phyloP scores from a whole-genome alignment of 2,329 filamentous ascomycete genomes.

The Macrophomina tecta region DNA sequence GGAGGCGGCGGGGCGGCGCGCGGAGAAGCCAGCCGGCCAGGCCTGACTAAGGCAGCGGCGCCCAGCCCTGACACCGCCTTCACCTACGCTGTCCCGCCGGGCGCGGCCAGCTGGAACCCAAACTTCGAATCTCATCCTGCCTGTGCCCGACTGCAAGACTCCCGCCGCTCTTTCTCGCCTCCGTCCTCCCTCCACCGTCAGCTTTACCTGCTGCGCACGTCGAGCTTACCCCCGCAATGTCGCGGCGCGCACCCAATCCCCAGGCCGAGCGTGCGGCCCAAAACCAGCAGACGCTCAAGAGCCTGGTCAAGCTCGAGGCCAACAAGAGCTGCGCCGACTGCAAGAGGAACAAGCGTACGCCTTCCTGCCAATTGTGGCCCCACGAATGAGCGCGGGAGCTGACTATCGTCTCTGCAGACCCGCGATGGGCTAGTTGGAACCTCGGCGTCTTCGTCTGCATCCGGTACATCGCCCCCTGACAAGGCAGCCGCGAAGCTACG shows the following conservation, averaged over 20 bases:
- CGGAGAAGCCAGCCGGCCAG: background rate
- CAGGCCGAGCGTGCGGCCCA: constrained; percentile 87
- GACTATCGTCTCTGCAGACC: constrained; percentile 65
- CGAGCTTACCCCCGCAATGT: constrained; percentile 62
- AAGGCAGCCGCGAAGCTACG: background rate
- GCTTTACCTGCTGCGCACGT: background rate
- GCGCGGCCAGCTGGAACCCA: constrained; percentile 25
- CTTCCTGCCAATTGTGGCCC: background rate
- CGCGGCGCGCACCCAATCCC: constrained; percentile 74
- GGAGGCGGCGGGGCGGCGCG: background rate
- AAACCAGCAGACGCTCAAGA: constrained; percentile 94
- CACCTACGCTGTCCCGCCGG: constrained; percentile 15
- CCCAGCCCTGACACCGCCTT: constrained; percentile 1
- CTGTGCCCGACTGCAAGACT: background rate
- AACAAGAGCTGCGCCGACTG: constrained; percentile 99
- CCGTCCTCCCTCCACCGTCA: background rate
- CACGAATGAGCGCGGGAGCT: background rate
- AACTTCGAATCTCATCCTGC: constrained; percentile 12
- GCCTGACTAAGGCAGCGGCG: background rate
- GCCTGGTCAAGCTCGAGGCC: constrained; percentile 86
- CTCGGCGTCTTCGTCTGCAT: constrained; percentile 97
- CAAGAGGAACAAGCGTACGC: constrained; percentile 96
- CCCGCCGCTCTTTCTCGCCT: background rate
- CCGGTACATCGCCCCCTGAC: constrained; percentile 53
- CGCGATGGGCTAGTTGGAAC: constrained; percentile 99